phyloP scores from a whole-genome alignment of 371 early-diverging fungal species.

The Rhizopus stolonifer region DNA sequence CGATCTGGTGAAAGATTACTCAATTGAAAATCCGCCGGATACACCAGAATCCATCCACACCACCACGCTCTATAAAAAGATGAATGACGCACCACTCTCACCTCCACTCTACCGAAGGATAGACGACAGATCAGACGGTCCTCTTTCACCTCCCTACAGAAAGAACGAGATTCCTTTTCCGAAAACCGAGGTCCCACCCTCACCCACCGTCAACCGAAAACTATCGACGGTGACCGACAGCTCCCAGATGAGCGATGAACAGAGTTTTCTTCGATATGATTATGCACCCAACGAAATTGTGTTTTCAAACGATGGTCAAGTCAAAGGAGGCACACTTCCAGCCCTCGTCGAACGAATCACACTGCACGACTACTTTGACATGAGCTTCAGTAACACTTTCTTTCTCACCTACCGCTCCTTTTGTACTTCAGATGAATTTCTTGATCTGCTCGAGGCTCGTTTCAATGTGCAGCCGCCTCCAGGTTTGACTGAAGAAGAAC shows the following conservation, averaged over 20 bases:
- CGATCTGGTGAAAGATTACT: too few relatives aligned
- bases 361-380: conserved; percentile 75
- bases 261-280: conserved; percentile 34
- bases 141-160: too few relatives aligned
- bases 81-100: too few relatives aligned
- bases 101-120: too few relatives aligned
- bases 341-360: conserved; percentile 89
- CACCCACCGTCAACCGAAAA: not conserved
- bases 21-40: too few relatives aligned
- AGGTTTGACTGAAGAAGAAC: conserved; percentile 61
- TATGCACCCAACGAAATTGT: conserved; percentile 64
- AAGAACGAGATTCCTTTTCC: not conserved
- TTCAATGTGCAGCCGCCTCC: conserved; percentile 75
- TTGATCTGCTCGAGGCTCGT: conserved; percentile 68
- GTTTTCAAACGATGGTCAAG: conserved; percentile 80
- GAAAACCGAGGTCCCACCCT: not conserved
- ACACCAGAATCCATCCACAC: too few relatives aligned
- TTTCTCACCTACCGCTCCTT: conserved; percentile 90
- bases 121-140: too few relatives aligned
- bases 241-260: conserved; percentile 17
- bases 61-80: too few relatives aligned
- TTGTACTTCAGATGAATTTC: conserved; percentile 71
- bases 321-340: conserved; percentile 86
- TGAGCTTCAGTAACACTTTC: conserved; percentile 79
- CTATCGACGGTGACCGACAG: not conserved